Evolutionary conservation across 2,329 filamentous ascomycete genomes (phyloP), one percentile per base, ranked within the genome.

Genomic region (Cryoendolithus antarcticus): DNA sequence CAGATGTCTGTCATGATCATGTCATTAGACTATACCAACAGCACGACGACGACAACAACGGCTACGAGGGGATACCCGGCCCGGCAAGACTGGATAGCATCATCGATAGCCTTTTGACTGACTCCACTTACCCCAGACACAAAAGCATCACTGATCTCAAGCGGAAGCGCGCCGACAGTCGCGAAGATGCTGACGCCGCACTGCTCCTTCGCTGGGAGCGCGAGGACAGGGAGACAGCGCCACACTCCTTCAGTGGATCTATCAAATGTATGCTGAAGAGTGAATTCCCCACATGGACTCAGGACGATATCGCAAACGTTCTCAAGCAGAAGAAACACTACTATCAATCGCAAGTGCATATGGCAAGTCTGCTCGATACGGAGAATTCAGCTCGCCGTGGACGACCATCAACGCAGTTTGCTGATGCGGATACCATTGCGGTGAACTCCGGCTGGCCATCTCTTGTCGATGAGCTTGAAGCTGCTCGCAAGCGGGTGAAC

Each of bases 281-380:
- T 38, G 62, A 67, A 32, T 67, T 65, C 35, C 56, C 51, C 0
- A 48, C 54, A 6, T 50, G 66, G 4, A 58, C 62, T 1, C 50
- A 54, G 8, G 48, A 52, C 10, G 58, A 59, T 41, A 60, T 67
- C 43, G 45, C 46, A 11, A 48, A 52, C 12, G 50, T 52, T 2
- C 35, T 65, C 4, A 36, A 24, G 10, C 33, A 40, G 8, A 42
- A 57, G 4, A 54, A 56, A 36, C 58, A 60, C 11, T 54, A 66
- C 4, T 65, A 55, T 48, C 59, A 61, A 41, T 49, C 60, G 1
- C 64, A 61, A 40, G 28, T 58, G 7, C 42, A 52, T 4, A 47
- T 67, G 9, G 57, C 53, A n/a, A 47, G 38, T 8, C 38, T 43
- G 15, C 49, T 42, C 38, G 52, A 54, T 13, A 47, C 32, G 2